These are phyloP conservation scores for Ottelia alismoides DNA, from an alignment of 106 monocot genomes.

Conservation along the genomic window DNA sequence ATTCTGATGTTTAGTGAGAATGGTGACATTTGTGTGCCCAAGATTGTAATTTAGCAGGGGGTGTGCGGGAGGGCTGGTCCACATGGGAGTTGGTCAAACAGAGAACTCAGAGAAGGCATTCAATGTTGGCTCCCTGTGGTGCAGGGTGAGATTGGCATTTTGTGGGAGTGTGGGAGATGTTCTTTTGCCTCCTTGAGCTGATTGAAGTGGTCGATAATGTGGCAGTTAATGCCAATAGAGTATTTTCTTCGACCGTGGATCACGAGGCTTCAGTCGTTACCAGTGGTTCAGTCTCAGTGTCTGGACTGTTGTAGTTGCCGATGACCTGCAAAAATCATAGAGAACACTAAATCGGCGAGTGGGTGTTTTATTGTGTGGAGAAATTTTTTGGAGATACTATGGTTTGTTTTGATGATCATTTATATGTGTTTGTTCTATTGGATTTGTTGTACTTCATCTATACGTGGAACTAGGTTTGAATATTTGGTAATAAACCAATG, in stretches of 20 bases:
- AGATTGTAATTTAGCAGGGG: slow-evolving; percentile 1
- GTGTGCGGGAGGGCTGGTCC: neutral
- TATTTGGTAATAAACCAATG: no score
- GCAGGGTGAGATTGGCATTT: neutral
- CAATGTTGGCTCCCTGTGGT: neutral
- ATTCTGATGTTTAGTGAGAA: neutral
- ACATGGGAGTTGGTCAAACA: neutral
- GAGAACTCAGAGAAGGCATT: slow-evolving; percentile 1
- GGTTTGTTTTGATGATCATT: no score
- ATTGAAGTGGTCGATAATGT: neutral
- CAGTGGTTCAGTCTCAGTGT: neutral
- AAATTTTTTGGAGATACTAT: no score
- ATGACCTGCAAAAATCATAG: slow-evolving; percentile 1
- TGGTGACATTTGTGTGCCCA: slow-evolving; percentile 1
- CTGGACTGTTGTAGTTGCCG: neutral
- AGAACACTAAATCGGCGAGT: slow-evolving; percentile 1
- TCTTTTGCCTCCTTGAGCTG: neutral
- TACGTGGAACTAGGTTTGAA: no score
- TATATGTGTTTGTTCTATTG: no score
- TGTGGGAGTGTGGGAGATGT: neutral
- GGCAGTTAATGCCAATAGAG: neutral
- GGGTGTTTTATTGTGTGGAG: neutral
- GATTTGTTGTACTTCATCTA: no score
- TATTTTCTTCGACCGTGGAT: neutral
- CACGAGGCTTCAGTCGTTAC: neutral